These are phyloP conservation scores for Didymella exigua DNA, from an alignment of 2,329 filamentous ascomycete genomes.

Conservation along the genomic window DNA sequence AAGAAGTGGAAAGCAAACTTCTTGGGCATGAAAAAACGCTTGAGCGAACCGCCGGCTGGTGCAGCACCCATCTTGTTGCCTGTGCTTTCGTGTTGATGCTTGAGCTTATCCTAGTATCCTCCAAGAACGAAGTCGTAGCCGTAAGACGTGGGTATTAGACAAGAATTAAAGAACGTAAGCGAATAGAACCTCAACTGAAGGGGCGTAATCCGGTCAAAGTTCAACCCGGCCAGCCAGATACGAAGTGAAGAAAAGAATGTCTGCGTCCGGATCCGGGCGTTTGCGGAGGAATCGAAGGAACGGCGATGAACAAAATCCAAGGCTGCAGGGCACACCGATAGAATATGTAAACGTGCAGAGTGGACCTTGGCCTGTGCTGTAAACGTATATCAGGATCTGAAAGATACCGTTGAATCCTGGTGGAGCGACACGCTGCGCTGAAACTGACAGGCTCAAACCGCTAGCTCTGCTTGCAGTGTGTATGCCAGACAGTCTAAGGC, in stretches of 20 bases:
- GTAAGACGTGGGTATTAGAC: conserved; percentile 35
- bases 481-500: conserved; percentile 39
- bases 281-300: conserved; percentile 30
- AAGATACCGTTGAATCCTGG: conserved; percentile 28
- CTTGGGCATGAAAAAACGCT: conserved; percentile 60
- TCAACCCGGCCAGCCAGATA: conserved; percentile 51
- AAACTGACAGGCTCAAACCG: conserved; percentile 48
- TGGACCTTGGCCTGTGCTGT: conserved; percentile 26
- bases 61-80: conserved; percentile 23
- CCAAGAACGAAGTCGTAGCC: neutral
- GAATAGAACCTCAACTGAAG: conserved; percentile 41
- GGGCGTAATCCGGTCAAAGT: conserved; percentile 43
- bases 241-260: conserved; percentile 49
- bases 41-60: conserved; percentile 13
- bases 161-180: conserved; percentile 40
- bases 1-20: conserved; percentile 81
- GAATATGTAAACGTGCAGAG: conserved; percentile 46
- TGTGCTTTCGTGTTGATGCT: neutral
- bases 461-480: conserved; percentile 32
- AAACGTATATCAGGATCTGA: conserved; percentile 39
- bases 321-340: conserved; percentile 39
- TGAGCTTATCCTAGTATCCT: neutral
- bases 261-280: conserved; percentile 41
- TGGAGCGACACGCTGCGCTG: conserved; percentile 43
- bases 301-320: conserved; percentile 42